A percentile compares a stretch with the other conserved stretches of the same genome.
Evolutionary conservation across 1,284 basidiomycete species (phyloP).

Genomic region (Marasmius sp.): DNA sequence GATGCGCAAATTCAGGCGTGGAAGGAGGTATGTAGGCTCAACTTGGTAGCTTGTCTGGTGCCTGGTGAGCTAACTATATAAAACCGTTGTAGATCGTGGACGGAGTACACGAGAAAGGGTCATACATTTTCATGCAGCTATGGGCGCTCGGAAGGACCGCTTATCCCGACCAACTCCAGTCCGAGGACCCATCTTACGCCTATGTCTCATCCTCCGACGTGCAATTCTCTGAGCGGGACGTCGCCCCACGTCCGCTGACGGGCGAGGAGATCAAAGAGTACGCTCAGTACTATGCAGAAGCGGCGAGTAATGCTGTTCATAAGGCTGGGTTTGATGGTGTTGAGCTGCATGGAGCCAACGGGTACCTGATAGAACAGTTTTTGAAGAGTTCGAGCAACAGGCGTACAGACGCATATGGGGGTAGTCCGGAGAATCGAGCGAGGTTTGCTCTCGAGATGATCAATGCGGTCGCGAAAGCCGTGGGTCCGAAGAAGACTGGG

Average conservation of each 20-base stretch:
- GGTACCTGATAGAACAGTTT: constrained; percentile 40
- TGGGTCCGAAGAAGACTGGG: constrained; percentile 37
- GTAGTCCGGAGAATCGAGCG: constrained; percentile 42
- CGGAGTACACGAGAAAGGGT: constrained; percentile 39
- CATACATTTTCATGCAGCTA: constrained; percentile 43
- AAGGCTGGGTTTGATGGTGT: constrained; percentile 28
- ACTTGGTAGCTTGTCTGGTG: no score
- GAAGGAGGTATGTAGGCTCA: no score
- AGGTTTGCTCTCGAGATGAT: constrained; percentile 39
- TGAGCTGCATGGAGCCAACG: constrained; percentile 28
- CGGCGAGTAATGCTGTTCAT: constrained; percentile 35
- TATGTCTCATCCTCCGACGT: constrained; percentile 18
- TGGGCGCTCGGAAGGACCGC: constrained; percentile 45
- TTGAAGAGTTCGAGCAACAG: constrained; percentile 37
- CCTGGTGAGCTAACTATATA: no score
- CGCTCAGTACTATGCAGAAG: constrained; percentile 26
- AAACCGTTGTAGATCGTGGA: constrained; percentile 23
- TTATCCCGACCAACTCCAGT: constrained; percentile 23
- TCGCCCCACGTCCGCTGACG: constrained; percentile 18
- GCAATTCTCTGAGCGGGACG: constrained; percentile 4
- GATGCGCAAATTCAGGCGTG: no score
- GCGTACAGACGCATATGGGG: constrained; percentile 51
- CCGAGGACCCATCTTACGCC: constrained; percentile 17
- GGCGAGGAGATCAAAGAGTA: constrained; percentile 40
- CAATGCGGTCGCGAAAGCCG: constrained; percentile 29